Evolutionary conservation across 192 early-diverging fungal genomes (phyloP), one percentile per base, ranked within the genome.

Genomic region (Linnemannia schmuckeri): DNA sequence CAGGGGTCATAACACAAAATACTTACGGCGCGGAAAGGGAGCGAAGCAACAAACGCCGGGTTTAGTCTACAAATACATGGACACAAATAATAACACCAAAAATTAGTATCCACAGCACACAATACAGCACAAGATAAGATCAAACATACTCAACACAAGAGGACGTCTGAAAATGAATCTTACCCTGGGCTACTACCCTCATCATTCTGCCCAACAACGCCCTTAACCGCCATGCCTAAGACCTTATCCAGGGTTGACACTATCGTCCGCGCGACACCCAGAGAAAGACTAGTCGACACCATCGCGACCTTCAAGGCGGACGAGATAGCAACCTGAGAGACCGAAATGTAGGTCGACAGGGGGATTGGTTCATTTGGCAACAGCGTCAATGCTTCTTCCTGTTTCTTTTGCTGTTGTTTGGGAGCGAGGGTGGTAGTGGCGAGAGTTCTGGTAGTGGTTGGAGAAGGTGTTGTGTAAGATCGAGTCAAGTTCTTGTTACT

Each of bases 1-100:
- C 13, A 44, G 15, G 42, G 27, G 35, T 22, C n/a, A 49, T 42
- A 71, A 35, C 41, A 3, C 30, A 33, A 24, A 24, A 27, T 1
- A 70, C 79, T 73, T 80, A 86, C 83, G 70, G 85, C 85, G 20
- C 85, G 79, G 68, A 87, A 87, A 5, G 85, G 85, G 6, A 87
- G 46, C 7, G 85, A 87, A 13, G 85, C 85, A n/a, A 87, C 73
- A 78, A 75, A 74, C 4, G 85, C 79, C 15, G 85, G 85, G 41
- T 75, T 74, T 27, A 87, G 6, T 35, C 83, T 85, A 85, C 15
- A 66, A 37, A 22, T 12, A 71, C 18, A 55, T 20, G 40, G 5
- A 27, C n/a, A 66, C 13, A 10, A n/a, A 63, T 15, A 33, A 66
- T 13, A 33, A 35, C 22, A 57, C 10, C 12, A 22, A 6, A 41